These are phyloP conservation scores for Neoscytalidium dimidiatum DNA, from an alignment of 2,329 filamentous ascomycete genomes.

Conservation along the genomic window DNA sequence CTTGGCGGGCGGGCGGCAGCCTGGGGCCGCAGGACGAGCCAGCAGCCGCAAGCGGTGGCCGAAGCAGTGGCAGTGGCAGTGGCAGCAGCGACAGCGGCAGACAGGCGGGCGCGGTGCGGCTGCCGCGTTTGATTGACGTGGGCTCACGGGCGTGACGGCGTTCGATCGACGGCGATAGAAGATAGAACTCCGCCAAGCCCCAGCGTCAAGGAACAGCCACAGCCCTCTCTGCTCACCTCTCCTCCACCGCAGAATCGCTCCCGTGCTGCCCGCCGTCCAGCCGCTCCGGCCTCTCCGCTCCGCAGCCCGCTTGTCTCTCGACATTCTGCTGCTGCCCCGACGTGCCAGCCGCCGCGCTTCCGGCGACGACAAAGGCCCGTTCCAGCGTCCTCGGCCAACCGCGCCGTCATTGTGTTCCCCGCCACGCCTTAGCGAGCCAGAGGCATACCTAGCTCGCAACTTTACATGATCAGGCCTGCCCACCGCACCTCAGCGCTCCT, in stretches of 20 bases:
- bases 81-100: not conserved
- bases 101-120: not conserved
- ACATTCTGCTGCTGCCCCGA: not conserved
- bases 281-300: not conserved
- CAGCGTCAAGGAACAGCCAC: not conserved
- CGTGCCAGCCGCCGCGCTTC: not conserved
- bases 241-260: not conserved
- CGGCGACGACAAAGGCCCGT: constrained; percentile 16
- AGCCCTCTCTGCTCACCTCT: not conserved
- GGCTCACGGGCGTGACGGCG: not conserved
- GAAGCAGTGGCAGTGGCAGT: not conserved
- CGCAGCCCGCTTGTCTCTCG: not conserved
- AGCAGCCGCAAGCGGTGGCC: no score
- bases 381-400: constrained; percentile 3
- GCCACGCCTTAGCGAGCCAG: constrained; percentile 20
- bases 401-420: constrained; percentile 21
- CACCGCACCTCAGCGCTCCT: not conserved
- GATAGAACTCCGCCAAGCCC: constrained; percentile 3
- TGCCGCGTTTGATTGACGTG: not conserved
- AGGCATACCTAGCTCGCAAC: constrained; percentile 19
- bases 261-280: not conserved
- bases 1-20: not conserved
- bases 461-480: constrained; percentile 17
- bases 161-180: not conserved
- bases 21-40: not conserved